Base-by-base conservation (phyloP, 2,329 filamentous ascomycete genomes). In the Davidsoniella virescens region DNA sequence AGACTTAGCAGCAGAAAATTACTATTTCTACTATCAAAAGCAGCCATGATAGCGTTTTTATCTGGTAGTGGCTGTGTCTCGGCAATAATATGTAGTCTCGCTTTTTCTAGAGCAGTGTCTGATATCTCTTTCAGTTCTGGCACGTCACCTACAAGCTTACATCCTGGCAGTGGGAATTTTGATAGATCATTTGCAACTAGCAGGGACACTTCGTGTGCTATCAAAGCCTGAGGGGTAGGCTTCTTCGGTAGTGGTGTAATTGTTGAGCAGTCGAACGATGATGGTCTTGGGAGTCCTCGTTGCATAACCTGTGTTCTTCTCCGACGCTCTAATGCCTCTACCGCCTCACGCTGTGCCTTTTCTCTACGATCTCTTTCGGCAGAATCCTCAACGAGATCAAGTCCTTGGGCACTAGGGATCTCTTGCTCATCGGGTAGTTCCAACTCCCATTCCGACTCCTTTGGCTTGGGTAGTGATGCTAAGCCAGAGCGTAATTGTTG, bases 231-330 rank as follows among this genome's bases (percentile, higher is more conserved):
- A n/a, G 80, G 72, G 0, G 80, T 74, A 0, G 82, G 83, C 29
- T 70, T 71, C 55, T 78, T 73, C 4, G 14, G 26, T 6, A 44
- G 44, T 1, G 52, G 41, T 29, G 87, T 61, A 56, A 96, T 67
- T 1, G 71, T 70, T 47, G 80, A 69, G 18, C 92, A 65, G 62
- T 96, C 82, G 12, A 96, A 70, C 2, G 73, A 66, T 1, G 73
- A 71, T 1, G 92, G 87, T 42, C 90, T 76, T 6, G 92, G 92
- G 10, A 98, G 69, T 3, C 76, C 77, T 57, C 75, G 80, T 65
- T 96, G 90, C 64, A 95, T 80, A n/a, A 94, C 88, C 60, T 94
- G 87, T 1, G 85, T 93, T 58, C 92, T 81, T 47, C 88, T 75
- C 62, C 78, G 81, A 59, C 87, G 84, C 57, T 96, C 88, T 10